Evolutionary conservation across 2,329 filamentous ascomycete species (phyloP).

Genomic region (Fusarium devonianum): DNA sequence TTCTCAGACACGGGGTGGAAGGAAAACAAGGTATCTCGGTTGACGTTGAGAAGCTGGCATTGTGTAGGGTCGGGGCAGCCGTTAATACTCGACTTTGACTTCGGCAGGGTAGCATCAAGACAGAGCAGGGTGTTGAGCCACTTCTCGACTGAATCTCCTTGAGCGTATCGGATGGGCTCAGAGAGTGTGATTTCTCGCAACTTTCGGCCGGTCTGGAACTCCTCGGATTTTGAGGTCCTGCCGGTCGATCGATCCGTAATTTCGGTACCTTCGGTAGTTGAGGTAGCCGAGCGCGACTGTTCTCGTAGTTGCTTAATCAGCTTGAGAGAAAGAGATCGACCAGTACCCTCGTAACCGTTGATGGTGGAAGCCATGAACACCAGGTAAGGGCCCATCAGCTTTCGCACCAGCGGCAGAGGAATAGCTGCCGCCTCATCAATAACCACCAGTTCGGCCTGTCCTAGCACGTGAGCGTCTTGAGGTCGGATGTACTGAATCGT

Average conservation of each 20-base stretch:
- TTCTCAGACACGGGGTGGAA: constrained; percentile 97
- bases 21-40: constrained; percentile 96
- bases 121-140: constrained; percentile 96
- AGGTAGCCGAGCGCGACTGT: constrained; percentile 75
- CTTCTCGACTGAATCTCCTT: constrained; percentile 89
- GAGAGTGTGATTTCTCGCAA: constrained; percentile 90
- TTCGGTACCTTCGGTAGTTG: constrained; percentile 65
- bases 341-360: constrained; percentile 98
- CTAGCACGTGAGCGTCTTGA: constrained; percentile 92
- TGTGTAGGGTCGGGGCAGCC: constrained; percentile 90
- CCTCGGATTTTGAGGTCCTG: constrained; percentile 69
- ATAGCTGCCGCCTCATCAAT: constrained; percentile 99
- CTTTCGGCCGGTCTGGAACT: constrained; percentile 73
- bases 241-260: constrained; percentile 82
- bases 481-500: constrained; percentile 99
- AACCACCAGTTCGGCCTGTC: constrained; percentile 92
- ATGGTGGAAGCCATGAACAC: constrained; percentile 99
- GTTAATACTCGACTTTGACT: constrained; percentile 72
- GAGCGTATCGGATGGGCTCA: constrained; percentile 93
- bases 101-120: constrained; percentile 88
- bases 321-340: constrained; percentile 92
- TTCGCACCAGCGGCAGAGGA: constrained; percentile 87
- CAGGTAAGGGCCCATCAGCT: constrained; percentile 94
- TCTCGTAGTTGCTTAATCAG: constrained; percentile 96
- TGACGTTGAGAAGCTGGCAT: constrained; percentile 92